phyloP scores from a whole-genome alignment of 1,139 yeast genomes.

The Pneumocystis wakefieldiae region DNA sequence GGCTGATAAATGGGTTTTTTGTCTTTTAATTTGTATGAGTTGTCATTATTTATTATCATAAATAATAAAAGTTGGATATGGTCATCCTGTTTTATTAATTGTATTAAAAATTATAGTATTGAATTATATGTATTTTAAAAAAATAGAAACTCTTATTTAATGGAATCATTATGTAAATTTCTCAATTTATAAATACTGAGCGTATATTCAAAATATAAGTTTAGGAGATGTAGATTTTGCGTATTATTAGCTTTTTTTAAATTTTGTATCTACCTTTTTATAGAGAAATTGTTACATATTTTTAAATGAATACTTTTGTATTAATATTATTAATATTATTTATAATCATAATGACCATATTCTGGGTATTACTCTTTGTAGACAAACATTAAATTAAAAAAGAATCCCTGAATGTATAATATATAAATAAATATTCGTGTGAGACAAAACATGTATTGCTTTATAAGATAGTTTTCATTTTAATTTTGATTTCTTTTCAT shows the following conservation, averaged over 20 bases:
- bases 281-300: no score
- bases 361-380: neutral
- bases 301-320: neutral
- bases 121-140: neutral
- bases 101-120: neutral
- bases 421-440: neutral
- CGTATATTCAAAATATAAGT: no score
- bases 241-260: no score
- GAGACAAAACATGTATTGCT: neutral
- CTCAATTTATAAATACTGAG: no score
- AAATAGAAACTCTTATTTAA: no score
- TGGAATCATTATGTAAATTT: no score
- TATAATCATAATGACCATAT: neutral
- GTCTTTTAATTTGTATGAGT: neutral
- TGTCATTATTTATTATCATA: neutral
- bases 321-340: no score
- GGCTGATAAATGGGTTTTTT: neutral
- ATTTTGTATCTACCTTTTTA: no score
- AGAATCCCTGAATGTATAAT: neutral
- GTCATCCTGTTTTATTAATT: neutral
- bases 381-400: neutral
- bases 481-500: neutral
- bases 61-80: neutral
- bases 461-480: neutral
- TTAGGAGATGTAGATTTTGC: no score